These are phyloP conservation scores for Ophiosphaerella korrae DNA, from an alignment of 2,329 filamentous ascomycete species.

Conservation along the genomic window DNA sequence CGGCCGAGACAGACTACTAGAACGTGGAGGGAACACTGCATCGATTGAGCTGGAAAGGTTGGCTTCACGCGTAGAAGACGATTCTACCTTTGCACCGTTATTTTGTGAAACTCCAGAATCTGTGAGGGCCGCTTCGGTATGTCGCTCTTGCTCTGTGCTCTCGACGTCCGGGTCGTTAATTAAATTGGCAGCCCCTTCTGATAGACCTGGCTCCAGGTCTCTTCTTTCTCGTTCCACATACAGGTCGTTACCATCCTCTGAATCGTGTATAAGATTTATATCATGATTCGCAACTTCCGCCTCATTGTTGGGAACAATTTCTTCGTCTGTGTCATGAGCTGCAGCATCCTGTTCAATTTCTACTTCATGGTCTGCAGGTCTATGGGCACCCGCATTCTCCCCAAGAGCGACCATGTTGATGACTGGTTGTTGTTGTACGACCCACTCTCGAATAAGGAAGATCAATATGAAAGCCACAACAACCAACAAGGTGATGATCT, in stretches of 20 bases:
- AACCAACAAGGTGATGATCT: constrained; percentile 88
- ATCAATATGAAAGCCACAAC: constrained; percentile 96
- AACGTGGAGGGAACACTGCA: constrained; percentile 10
- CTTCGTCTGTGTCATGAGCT: constrained; percentile 10
- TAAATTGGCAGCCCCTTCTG: no score
- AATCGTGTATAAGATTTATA: not conserved
- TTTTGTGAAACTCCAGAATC: not conserved
- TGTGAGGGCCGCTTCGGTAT: not conserved
- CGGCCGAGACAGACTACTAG: constrained; percentile 18
- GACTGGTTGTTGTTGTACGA: constrained; percentile 95
- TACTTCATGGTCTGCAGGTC: constrained; percentile 33
- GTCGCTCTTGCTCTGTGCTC: not conserved
- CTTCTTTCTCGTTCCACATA: not conserved
- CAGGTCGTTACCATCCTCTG: not conserved
- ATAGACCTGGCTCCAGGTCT: no score
- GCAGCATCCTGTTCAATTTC: constrained; percentile 20
- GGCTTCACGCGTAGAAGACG: not conserved
- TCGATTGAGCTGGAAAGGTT: not conserved
- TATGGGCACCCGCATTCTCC: constrained; percentile 34
- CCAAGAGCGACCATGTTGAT: constrained; percentile 70
- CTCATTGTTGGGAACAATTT: constrained; percentile 6
- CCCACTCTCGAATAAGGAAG: constrained; percentile 95
- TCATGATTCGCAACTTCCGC: constrained; percentile 9
- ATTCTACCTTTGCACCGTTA: not conserved
- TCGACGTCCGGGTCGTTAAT: not conserved